Evolutionary conservation across 176 grass and related monocot species (phyloP).

Genomic region (Paspalum vaginatum): DNA sequence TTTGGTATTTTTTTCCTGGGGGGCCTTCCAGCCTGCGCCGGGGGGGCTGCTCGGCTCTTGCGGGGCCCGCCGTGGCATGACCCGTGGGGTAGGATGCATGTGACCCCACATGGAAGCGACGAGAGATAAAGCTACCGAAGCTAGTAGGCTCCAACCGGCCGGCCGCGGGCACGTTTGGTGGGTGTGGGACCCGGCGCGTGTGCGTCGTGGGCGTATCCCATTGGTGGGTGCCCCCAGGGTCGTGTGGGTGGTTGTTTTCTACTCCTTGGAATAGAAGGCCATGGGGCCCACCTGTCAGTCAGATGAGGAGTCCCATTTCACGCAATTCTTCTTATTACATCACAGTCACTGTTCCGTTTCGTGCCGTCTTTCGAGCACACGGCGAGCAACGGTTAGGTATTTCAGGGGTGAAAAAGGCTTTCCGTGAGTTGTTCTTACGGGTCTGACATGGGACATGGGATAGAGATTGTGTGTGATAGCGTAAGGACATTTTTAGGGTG

Average conservation of each 20-base stretch:
- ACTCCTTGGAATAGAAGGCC: background rate
- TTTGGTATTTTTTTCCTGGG: constrained; percentile 54
- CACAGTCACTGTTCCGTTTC: background rate
- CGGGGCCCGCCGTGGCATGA: background rate
- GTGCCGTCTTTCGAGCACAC: background rate
- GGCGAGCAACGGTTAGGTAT: background rate
- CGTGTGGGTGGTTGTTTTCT: constrained; percentile 27
- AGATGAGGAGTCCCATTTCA: background rate
- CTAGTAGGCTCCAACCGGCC: constrained; percentile 24
- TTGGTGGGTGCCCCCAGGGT: constrained; percentile 25
- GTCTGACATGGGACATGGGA: too few species aligned
- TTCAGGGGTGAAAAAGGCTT: background rate
- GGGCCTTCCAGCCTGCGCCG: constrained; percentile 38
- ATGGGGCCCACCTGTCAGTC: constrained; percentile 4
- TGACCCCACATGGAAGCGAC: background rate
- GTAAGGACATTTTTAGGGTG: too few species aligned
- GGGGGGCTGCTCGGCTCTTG: background rate
- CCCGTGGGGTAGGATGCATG: background rate
- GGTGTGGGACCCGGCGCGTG: background rate
- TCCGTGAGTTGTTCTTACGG: too few species aligned
- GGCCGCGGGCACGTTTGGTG: constrained; percentile 46
- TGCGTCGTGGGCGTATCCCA: constrained; percentile 38
- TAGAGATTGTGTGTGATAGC: too few species aligned
- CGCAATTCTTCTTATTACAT: background rate
- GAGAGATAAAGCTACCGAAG: background rate